phyloP scores from a whole-genome alignment of 192 early-diverging fungal species.

The Podila epigama region DNA sequence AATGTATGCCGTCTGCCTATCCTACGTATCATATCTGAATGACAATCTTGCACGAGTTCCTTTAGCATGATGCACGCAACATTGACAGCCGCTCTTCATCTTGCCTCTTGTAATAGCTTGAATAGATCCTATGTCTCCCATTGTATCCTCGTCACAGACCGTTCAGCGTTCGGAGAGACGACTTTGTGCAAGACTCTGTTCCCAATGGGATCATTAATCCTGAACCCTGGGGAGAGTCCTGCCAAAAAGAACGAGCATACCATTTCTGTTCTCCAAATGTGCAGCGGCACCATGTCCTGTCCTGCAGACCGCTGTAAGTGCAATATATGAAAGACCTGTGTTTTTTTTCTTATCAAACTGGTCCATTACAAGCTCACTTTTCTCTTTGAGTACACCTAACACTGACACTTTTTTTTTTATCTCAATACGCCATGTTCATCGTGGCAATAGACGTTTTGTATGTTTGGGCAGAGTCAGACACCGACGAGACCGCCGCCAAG shows the following conservation, averaged over 20 bases:
- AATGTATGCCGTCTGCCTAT: constrained; percentile 14
- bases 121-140: constrained; percentile 34
- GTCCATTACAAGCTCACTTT: too few relatives aligned
- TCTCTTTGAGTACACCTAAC: not conserved
- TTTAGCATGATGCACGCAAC: too few relatives aligned
- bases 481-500: constrained; percentile 11
- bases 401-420: not conserved
- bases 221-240: constrained; percentile 49
- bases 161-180: constrained; percentile 41
- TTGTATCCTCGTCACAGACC: constrained; percentile 49
- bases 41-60: not conserved
- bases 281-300: constrained; percentile 49
- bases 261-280: constrained; percentile 51
- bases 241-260: constrained; percentile 46
- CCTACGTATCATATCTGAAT: not conserved
- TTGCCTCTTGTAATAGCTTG: constrained; percentile 8
- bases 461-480: constrained; percentile 27
- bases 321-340: not conserved
- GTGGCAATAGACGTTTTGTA: constrained; percentile 38
- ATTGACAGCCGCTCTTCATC: not conserved
- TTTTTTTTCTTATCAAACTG: not conserved
- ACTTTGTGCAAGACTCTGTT: constrained; percentile 58
- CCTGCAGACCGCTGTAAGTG: constrained; percentile 53
- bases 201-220: constrained; percentile 41
- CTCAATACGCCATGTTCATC: not conserved